Base-by-base conservation (phyloP, 805 yeast genomes). In the Lachancea thermotolerans region DNA sequence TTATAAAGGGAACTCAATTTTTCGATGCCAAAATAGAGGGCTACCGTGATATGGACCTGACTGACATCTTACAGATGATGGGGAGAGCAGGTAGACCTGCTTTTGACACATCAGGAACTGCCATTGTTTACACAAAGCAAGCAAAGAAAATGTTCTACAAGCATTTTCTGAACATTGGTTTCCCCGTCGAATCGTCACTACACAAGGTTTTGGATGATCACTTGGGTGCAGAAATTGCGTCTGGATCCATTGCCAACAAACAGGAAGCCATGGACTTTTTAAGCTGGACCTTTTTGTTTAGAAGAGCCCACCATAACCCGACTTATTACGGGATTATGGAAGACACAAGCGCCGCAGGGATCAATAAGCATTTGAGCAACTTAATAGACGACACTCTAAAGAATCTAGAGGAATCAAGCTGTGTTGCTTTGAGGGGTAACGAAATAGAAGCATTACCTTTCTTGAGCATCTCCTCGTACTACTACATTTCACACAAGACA, bases 71-170 rank as follows among this genome's bases (percentile, higher is more conserved):
- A 47, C 99, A 93, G 69, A 93, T 93, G 62, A 93, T 93, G 74
- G 99, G 99, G 54, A 85, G 99, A 71, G 99, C 99, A 18, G 99
- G 99, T 66, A 80, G 99, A 68, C 99, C 99, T 0, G 98, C 95
- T 55, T 95, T 77, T 64, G 97, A 91, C 62, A 80, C 81, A 47
- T 85, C 78, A 51, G 99, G 99, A 73, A 86, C 93, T 1, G 97
- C 98, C 62, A 82, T 90, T 36, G 73, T 93, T 39, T 82, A 89
- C 62, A 90, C 99, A 0, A 75, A 93, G 0, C 75, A 77, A 49
- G 96, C 90, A 53, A 74, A 79, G 45, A 70, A 93, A 35, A 89
- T 87, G 60, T 96, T 91, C 57, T 93, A 91, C 58, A 78, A 93
- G 18, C 81, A 91, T 5, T 74, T 90, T 27, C 73, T 93, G 27